phyloP scores from a whole-genome alignment of 1,139 yeast genomes.

The Wickerhamomyces sp. region DNA sequence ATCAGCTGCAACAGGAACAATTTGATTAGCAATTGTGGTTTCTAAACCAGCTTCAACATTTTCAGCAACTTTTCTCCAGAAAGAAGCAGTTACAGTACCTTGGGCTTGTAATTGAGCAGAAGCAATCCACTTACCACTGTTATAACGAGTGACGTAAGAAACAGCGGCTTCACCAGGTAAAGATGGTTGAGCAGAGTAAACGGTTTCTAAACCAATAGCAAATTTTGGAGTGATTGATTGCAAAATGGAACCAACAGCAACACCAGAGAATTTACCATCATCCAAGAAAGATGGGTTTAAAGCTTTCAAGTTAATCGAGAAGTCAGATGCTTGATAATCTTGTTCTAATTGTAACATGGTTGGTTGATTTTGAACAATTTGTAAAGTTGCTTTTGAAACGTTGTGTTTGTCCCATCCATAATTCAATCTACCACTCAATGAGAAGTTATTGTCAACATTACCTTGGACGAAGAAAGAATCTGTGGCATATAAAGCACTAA shows the following conservation, averaged over 20 bases:
- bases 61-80: constrained; percentile 90
- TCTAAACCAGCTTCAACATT: constrained; percentile 97
- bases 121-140: constrained; percentile 85
- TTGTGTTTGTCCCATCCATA: constrained; percentile 84
- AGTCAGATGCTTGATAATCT: constrained; percentile 88
- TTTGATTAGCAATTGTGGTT: constrained; percentile 76
- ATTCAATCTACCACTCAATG: constrained; percentile 86
- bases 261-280: constrained; percentile 77
- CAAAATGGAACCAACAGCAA: constrained; percentile 83
- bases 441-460: constrained; percentile 79
- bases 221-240: constrained; percentile 84
- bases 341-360: constrained; percentile 96
- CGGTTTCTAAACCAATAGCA: constrained; percentile 89
- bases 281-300: constrained; percentile 80
- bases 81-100: constrained; percentile 84
- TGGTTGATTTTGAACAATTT: constrained; percentile 86
- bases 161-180: constrained; percentile 92
- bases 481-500: constrained; percentile 85
- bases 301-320: constrained; percentile 82
- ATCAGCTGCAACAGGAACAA: constrained; percentile 76
- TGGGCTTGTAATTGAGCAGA: constrained; percentile 93
- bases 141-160: constrained; percentile 88
- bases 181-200: constrained; percentile 74
- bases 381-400: constrained; percentile 82
- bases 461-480: constrained; percentile 89